These are phyloP conservation scores for Lindgomyces ingoldianus DNA, from an alignment of 495 filamentous ascomycete genomes.

Conservation along the genomic window DNA sequence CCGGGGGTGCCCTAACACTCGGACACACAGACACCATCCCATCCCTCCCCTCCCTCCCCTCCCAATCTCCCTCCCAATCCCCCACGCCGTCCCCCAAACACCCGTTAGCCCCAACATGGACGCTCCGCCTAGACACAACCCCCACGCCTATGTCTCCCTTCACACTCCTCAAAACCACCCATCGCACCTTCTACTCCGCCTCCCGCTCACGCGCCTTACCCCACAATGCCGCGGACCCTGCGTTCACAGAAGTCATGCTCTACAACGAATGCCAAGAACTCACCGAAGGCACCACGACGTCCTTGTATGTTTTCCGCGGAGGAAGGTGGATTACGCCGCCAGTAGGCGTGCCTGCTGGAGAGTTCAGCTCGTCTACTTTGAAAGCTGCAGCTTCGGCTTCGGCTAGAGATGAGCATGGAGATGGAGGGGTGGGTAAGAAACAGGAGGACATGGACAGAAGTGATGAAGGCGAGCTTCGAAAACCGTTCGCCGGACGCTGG, in stretches of 20 bases:
- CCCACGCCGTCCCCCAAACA: neutral
- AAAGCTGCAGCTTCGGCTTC: no score
- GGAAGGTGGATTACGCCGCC: conserved; percentile 68
- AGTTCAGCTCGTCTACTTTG: conserved; percentile 5
- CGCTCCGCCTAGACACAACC: conserved; percentile 36
- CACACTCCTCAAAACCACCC: conserved; percentile 44
- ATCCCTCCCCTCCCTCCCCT: neutral
- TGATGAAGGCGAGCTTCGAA: conserved; percentile 36
- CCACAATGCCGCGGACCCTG: neutral
- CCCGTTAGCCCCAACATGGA: conserved; percentile 33
- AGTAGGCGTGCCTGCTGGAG: conserved; percentile 43
- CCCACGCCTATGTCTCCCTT: conserved; percentile 32
- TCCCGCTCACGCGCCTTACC: conserved; percentile 45
- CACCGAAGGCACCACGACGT: conserved; percentile 86
- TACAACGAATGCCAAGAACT: conserved; percentile 66
- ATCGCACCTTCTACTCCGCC: conserved; percentile 39
- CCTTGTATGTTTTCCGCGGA: conserved; percentile 72
- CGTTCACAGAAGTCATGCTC: conserved; percentile 68
- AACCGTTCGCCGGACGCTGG: conserved; percentile 37
- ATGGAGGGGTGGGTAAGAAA: neutral
- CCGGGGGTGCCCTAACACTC: conserved; percentile 37
- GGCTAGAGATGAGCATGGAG: neutral
- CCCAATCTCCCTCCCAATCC: neutral
- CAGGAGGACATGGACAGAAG: neutral
- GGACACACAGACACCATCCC: conserved; percentile 29